These are phyloP conservation scores for Chlorophyllum brunneum DNA, from an alignment of 768 basidiomycete genomes.

Conservation along the genomic window DNA sequence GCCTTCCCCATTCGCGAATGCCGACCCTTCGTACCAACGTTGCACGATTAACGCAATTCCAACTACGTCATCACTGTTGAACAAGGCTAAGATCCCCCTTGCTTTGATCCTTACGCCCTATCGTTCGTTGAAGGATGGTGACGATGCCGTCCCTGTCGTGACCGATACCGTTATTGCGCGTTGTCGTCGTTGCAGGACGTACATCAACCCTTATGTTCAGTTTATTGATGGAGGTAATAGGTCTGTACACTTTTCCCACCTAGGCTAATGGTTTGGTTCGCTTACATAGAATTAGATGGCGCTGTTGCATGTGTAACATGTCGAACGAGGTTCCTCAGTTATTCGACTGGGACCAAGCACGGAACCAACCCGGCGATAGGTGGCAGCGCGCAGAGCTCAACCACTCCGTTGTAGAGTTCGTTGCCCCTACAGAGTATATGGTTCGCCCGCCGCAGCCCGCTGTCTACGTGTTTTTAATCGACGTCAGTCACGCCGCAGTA, in stretches of 20 bases:
- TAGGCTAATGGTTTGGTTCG: neutral
- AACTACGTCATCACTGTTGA: slow-evolving; percentile 80
- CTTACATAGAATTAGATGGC: slow-evolving; percentile 58
- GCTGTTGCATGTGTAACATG: slow-evolving; percentile 98
- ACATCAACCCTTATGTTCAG: slow-evolving; percentile 96
- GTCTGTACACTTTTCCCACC: slow-evolving; percentile 28
- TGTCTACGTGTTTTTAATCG: slow-evolving; percentile 95
- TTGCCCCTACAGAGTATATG: slow-evolving; percentile 99
- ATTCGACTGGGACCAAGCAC: slow-evolving; percentile 96
- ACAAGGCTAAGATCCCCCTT: slow-evolving; percentile 88
- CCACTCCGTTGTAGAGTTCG: slow-evolving; percentile 90
- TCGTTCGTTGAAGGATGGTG: slow-evolving; percentile 78
- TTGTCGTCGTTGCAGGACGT: slow-evolving; percentile 92
- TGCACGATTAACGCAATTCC: slow-evolving; percentile 91
- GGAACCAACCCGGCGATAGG: slow-evolving; percentile 91
- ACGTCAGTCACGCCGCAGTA: slow-evolving; percentile 89
- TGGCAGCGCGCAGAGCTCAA: slow-evolving; percentile 95
- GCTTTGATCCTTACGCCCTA: slow-evolving; percentile 90
- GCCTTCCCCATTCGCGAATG: slow-evolving; percentile 73
- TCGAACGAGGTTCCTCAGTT: slow-evolving; percentile 97
- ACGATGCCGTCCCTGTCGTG: slow-evolving; percentile 83
- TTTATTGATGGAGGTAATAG: slow-evolving; percentile 98
- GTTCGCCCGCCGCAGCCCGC: slow-evolving; percentile 97
- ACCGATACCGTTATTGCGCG: slow-evolving; percentile 94
- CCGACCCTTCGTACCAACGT: slow-evolving; percentile 89